A percentile compares a stretch with the other conserved stretches of the same genome.
These are phyloP conservation scores for Musa acuminata DNA, from an alignment of 176 grass and related monocot genomes.

Conservation along the genomic window DNA sequence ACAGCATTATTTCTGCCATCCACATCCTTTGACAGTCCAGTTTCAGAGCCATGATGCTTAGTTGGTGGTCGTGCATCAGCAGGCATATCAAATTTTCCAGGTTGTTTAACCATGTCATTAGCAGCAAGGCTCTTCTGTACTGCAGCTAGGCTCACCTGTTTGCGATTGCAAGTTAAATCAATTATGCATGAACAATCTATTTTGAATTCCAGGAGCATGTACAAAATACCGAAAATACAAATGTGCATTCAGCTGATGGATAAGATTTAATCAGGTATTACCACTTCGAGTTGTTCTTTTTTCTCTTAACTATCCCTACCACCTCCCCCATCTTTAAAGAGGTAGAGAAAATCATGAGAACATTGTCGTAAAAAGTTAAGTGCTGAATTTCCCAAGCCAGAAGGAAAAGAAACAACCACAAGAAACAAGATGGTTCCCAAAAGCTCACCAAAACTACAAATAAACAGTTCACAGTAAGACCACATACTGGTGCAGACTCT, in stretches of 20 bases:
- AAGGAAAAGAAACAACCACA: neutral
- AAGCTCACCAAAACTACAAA: no score
- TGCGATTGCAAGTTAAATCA: neutral
- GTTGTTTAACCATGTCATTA: neutral
- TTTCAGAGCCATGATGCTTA: no score
- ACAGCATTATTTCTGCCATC: no score
- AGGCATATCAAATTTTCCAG: neutral
- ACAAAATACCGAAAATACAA: neutral
- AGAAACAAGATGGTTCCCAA: no score
- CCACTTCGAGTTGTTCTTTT: neutral
- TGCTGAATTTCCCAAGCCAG: no score
- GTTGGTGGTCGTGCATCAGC: neutral
- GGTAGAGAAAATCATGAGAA: no score
- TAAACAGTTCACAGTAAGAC: no score
- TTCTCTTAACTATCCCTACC: neutral
- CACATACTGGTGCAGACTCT: no score
- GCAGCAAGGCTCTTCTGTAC: neutral
- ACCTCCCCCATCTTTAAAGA: neutral
- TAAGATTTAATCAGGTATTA: neutral
- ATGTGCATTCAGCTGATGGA: neutral
- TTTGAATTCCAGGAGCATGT: neutral
- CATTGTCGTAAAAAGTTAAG: no score
- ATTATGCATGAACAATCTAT: neutral
- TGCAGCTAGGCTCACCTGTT: neutral
- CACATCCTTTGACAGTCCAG: no score